Conservation (phyloP, 2,329 filamentous ascomycete species). For the Sclerotinia spermophila region DNA sequence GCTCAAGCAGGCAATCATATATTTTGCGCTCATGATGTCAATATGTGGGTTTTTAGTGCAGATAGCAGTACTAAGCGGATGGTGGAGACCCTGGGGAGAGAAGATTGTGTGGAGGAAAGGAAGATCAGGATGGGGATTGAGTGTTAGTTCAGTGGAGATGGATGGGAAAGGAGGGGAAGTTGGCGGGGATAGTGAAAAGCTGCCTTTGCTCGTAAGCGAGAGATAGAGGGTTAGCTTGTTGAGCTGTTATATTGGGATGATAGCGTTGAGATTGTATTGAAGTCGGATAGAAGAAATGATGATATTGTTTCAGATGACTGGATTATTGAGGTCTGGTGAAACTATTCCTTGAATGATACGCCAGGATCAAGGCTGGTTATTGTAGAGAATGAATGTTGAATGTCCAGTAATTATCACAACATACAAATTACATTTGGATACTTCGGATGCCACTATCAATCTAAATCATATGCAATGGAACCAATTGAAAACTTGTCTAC, state of each 20-base stretch:
- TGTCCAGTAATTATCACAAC: too few relatives aligned
- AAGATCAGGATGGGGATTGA: neutral
- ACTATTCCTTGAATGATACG: too few relatives aligned
- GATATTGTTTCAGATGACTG: too few relatives aligned
- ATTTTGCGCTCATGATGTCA: neutral
- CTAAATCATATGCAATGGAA: too few relatives aligned
- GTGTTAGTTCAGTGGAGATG: neutral
- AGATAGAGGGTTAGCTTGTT: neutral
- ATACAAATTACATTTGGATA: too few relatives aligned
- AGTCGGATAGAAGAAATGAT: neutral
- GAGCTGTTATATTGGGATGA: neutral
- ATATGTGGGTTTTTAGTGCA: neutral
- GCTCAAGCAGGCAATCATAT: neutral
- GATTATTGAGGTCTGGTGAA: too few relatives aligned
- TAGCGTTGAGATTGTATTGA: neutral
- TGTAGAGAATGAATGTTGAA: too few relatives aligned
- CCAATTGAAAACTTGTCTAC: too few relatives aligned
- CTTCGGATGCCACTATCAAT: too few relatives aligned
- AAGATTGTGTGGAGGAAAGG: neutral
- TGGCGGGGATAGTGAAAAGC: neutral
- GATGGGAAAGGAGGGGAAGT: neutral
- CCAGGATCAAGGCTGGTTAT: too few relatives aligned
- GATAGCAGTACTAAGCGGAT: neutral
- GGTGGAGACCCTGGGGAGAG: neutral
- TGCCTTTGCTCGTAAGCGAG: neutral